Conservation (phyloP, 2,329 filamentous ascomycete species). For the Aspergillus hortae region DNA sequence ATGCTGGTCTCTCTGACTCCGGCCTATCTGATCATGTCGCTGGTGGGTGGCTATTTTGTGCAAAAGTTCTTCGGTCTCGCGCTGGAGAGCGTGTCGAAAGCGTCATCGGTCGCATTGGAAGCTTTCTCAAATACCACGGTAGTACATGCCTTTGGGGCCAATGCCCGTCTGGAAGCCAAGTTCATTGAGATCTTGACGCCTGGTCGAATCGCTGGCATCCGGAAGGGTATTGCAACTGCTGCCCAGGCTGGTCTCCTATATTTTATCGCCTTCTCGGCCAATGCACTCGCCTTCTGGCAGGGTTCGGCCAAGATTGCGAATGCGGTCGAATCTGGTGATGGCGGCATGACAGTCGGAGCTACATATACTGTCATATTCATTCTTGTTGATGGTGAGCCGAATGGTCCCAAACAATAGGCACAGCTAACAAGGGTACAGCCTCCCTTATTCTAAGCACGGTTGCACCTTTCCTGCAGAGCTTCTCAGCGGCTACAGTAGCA, state of each 20-base stretch:
- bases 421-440: constrained; percentile 9
- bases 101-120: constrained; percentile 60
- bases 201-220: constrained; percentile 51
- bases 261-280: constrained; percentile 64
- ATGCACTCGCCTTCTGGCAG: constrained; percentile 67
- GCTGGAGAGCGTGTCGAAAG: constrained; percentile 51
- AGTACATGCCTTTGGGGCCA: constrained; percentile 62
- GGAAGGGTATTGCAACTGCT: constrained; percentile 55
- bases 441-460: constrained; percentile 37
- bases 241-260: constrained; percentile 59
- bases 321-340: constrained; percentile 12
- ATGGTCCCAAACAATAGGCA: neutral
- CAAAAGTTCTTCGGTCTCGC: constrained; percentile 47
- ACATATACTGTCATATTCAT: constrained; percentile 38
- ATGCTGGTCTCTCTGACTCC: constrained; percentile 63
- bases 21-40: constrained; percentile 57
- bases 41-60: constrained; percentile 53
- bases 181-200: constrained; percentile 52
- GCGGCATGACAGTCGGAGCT: constrained; percentile 28
- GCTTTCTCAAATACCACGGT: constrained; percentile 57
- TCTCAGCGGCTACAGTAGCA: constrained; percentile 47
- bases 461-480: constrained; percentile 42
- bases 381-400: constrained; percentile 24
- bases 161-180: constrained; percentile 54
- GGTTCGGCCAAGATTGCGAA: constrained; percentile 55